phyloP scores from a whole-genome alignment of 1,284 basidiomycete genomes.

The Testicularia cyperi region DNA sequence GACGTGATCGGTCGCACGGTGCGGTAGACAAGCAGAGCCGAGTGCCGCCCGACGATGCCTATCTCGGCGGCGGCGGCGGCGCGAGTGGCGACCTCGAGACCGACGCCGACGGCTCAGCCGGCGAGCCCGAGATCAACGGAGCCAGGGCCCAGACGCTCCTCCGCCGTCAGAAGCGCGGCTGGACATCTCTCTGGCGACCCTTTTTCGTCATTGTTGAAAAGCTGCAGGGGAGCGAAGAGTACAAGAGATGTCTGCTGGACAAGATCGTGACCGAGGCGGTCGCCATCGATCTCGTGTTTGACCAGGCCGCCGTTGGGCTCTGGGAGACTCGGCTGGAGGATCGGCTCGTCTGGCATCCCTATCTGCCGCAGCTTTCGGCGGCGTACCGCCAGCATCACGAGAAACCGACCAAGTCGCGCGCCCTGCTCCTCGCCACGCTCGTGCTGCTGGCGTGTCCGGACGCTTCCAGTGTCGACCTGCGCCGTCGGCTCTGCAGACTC shows the following conservation, averaged over 20 bases:
- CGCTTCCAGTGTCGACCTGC: not conserved
- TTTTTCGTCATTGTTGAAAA: not conserved
- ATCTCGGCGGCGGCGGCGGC: no score
- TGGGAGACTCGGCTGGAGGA: conserved; percentile 5
- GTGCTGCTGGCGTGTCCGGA: conserved; percentile 1
- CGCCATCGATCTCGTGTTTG: not conserved
- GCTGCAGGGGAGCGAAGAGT: not conserved
- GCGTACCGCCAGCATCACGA: conserved; percentile 3
- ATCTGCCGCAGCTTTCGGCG: conserved; percentile 5
- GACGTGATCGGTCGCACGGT: no score
- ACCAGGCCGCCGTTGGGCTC: not conserved
- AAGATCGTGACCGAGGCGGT: not conserved
- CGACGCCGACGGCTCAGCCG: no score
- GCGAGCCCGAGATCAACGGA: not conserved
- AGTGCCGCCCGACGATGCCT: no score
- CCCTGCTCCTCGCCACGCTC: conserved; percentile 18
- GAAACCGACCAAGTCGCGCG: conserved; percentile 1
- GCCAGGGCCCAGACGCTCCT: not conserved
- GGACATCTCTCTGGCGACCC: not conserved
- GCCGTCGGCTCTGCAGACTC: conserved; percentile 4
- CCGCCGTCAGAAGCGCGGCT: not conserved
- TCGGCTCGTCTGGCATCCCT: conserved; percentile 15
- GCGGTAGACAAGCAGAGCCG: no score
- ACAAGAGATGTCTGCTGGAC: not conserved
- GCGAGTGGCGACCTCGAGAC: no score